Conservation (phyloP, 139 green algal genomes). For the Micromonas commoda region DNA sequence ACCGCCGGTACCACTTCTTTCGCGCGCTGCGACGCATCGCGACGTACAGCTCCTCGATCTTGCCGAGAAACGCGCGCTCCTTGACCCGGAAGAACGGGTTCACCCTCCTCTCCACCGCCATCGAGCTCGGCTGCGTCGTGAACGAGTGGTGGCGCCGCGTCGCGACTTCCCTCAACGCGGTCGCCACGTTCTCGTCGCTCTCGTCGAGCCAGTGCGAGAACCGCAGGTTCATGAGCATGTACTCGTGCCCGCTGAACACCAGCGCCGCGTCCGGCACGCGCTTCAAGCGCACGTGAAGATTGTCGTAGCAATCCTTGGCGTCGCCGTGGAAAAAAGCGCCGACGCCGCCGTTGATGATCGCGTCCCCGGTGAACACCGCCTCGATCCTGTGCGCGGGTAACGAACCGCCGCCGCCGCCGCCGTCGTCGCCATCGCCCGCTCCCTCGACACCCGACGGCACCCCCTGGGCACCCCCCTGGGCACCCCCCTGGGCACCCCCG, state of each 20-base stretch:
- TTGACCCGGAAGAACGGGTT: constrained; percentile 71
- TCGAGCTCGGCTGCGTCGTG: constrained; percentile 31
- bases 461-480: too few species aligned
- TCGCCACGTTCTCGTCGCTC: constrained; percentile 60
- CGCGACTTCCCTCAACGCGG: constrained; percentile 58
- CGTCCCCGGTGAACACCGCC: constrained; percentile 20
- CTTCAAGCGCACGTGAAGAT: constrained; percentile 39
- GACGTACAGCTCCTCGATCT: constrained; percentile 58
- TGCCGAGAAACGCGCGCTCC: constrained; percentile 63
- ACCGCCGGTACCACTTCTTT: constrained; percentile 14
- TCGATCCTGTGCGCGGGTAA: not conserved
- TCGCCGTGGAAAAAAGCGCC: constrained; percentile 31
- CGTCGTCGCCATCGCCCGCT: not conserved
- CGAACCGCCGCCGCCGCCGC: not conserved
- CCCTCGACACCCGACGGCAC: not conserved
- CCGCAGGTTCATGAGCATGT: constrained; percentile 70
- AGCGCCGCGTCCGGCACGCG: constrained; percentile 57
- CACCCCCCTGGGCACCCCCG: not conserved
- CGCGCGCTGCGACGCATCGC: not conserved
- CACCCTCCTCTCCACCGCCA: constrained; percentile 47
- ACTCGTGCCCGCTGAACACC: constrained; percentile 32
- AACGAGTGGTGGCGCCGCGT: constrained; percentile 39
- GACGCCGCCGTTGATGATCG: constrained; percentile 24
- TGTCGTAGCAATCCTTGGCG: constrained; percentile 9
- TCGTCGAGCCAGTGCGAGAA: constrained; percentile 49